Percentiles rank a stretch among this genome's conserved stretches.
These are phyloP conservation scores for Cryptosporidium canis DNA, from an alignment of 169 alveolate genomes.

Conservation along the genomic window DNA sequence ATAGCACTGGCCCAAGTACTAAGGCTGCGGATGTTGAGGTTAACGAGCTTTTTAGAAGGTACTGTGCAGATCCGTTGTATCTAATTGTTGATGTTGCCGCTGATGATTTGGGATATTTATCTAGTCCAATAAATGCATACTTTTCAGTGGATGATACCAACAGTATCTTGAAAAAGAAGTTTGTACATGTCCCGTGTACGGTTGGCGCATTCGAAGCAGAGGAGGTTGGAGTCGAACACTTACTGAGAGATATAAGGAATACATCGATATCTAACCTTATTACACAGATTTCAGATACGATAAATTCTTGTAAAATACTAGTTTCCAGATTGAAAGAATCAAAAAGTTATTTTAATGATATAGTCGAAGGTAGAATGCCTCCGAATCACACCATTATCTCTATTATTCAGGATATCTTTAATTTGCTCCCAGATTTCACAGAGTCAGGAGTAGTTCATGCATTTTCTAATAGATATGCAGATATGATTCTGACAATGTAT, in stretches of 20 bases:
- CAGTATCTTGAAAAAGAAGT: conserved; percentile 90
- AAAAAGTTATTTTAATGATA: conserved; percentile 79
- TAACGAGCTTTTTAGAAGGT: conserved; percentile 94
- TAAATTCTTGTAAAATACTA: conserved; percentile 79
- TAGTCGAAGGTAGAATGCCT: conserved; percentile 86
- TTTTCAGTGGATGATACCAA: conserved; percentile 94
- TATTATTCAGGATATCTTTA: conserved; percentile 93
- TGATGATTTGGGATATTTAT: conserved; percentile 75
- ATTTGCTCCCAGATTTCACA: conserved; percentile 91
- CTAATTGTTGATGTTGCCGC: conserved; percentile 88
- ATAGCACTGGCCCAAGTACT: conserved; percentile 97
- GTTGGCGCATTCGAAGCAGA: conserved; percentile 99
- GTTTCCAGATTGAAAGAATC: conserved; percentile 77
- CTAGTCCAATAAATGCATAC: conserved; percentile 94
- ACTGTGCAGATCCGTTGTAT: conserved; percentile 94
- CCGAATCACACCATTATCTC: conserved; percentile 89
- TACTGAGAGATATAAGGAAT: conserved; percentile 95
- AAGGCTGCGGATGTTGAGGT: conserved; percentile 96
- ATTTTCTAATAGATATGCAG: conserved; percentile 93
- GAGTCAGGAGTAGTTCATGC: conserved; percentile 87
- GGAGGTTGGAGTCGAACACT: conserved; percentile 98
- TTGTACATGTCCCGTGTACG: conserved; percentile 91
- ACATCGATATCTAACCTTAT: conserved; percentile 93
- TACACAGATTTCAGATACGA: conserved; percentile 82
- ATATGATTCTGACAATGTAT: conserved; percentile 91